These are phyloP conservation scores for Zoysia matrella DNA, from an alignment of 202 grass and related monocot species.

Conservation along the genomic window DNA sequence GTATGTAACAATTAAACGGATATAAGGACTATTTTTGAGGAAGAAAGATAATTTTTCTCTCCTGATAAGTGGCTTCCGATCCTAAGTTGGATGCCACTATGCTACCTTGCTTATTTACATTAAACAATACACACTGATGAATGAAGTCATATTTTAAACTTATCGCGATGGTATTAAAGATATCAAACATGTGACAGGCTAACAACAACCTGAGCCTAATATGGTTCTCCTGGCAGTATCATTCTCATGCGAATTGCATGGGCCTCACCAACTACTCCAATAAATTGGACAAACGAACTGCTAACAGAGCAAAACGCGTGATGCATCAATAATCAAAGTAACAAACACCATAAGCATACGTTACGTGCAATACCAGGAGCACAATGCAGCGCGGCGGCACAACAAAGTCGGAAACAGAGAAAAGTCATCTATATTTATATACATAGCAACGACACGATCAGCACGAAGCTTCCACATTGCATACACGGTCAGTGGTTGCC, in stretches of 20 bases:
- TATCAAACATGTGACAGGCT: neutral
- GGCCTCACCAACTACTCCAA: neutral
- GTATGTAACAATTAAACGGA: neutral
- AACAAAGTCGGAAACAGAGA: too few relatives aligned
- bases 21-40: too few relatives aligned
- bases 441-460: neutral
- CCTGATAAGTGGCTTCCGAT: too few relatives aligned
- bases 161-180: neutral
- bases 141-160: neutral
- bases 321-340: neutral
- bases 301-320: neutral
- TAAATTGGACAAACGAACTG: neutral
- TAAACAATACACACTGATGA: neutral
- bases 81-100: neutral
- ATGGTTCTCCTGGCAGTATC: neutral
- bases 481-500: neutral
- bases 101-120: neutral
- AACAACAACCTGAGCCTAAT: neutral
- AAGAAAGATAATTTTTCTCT: too few relatives aligned
- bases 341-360: neutral
- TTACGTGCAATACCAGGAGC: neutral
- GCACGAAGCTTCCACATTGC: neutral
- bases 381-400: neutral
- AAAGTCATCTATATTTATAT: neutral
- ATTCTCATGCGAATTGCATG: neutral